Conservation (phyloP, 1,284 basidiomycete species). For the Puccinia coronata region DNA sequence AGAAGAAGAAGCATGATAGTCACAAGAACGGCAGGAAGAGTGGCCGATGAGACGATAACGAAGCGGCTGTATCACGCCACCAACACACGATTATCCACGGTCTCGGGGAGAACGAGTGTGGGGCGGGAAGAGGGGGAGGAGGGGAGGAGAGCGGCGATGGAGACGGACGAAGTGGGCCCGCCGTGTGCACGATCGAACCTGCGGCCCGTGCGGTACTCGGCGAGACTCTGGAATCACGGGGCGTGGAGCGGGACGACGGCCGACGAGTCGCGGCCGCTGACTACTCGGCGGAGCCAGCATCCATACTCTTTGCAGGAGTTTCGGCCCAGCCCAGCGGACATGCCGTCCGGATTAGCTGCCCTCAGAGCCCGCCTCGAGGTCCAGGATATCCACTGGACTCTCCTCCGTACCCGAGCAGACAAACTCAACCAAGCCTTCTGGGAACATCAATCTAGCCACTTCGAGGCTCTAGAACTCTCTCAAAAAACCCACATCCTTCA, state of each 20-base stretch:
- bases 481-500: slow-evolving; percentile 20
- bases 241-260: no score
- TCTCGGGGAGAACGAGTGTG: no score
- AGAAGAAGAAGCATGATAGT: no score
- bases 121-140: neutral
- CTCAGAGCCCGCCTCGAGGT: slow-evolving; percentile 43
- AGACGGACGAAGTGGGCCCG: slow-evolving; percentile 52
- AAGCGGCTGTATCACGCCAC: no score
- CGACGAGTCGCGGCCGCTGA: no score
- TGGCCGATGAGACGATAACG: no score
- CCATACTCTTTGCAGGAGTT: slow-evolving; percentile 56
- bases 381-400: slow-evolving; percentile 55
- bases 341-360: slow-evolving; percentile 26
- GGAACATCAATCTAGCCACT: slow-evolving; percentile 52
- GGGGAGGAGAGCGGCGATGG: neutral
- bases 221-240: slow-evolving; percentile 51
- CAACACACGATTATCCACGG: no score
- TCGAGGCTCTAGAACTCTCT: slow-evolving; percentile 50
- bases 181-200: slow-evolving; percentile 56
- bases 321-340: slow-evolving; percentile 38
- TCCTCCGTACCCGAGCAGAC: slow-evolving; percentile 54
- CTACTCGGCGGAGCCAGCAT: no score
- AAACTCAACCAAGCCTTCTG: slow-evolving; percentile 55
- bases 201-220: slow-evolving; percentile 55
- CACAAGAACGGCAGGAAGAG: no score